Evolutionary conservation across 2,329 filamentous ascomycete genomes (phyloP).

Genomic region (Colletotrichum shisoi): DNA sequence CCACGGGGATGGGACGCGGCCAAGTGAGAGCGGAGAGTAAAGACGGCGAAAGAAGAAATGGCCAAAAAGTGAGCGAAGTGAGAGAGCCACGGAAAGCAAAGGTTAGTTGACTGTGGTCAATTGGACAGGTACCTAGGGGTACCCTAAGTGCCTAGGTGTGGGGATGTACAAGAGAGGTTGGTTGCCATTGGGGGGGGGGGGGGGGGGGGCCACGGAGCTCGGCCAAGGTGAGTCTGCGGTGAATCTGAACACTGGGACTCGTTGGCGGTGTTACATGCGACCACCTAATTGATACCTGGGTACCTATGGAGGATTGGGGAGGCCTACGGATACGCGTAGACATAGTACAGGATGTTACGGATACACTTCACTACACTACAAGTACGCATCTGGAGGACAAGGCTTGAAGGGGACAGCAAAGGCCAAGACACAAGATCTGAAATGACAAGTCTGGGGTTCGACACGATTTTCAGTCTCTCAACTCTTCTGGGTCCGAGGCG

Average conservation of each 20-base stretch:
- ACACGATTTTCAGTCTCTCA: conserved; percentile 7
- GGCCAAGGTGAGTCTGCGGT: conserved; percentile 13
- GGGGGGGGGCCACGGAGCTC: conserved; percentile 24
- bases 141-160: too few relatives aligned
- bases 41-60: conserved; percentile 14
- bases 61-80: conserved; percentile 21
- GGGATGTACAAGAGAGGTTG: conserved; percentile 8
- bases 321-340: neutral
- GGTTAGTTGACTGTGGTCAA: neutral
- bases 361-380: neutral
- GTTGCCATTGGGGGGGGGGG: conserved; percentile 22
- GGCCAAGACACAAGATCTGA: conserved; percentile 34
- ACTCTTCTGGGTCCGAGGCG: conserved; percentile 3
- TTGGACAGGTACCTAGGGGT: neutral
- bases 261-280: too few relatives aligned
- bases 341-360: neutral
- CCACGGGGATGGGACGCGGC: conserved; percentile 10
- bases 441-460: conserved; percentile 21
- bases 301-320: neutral
- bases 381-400: neutral
- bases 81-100: conserved; percentile 2
- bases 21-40: conserved; percentile 13
- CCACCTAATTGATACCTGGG: too few relatives aligned
- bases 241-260: neutral
- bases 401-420: neutral